A percentile compares a stretch with the other conserved stretches of the same genome.
phyloP scores from a whole-genome alignment of 2,329 filamentous ascomycete species.

The Colletotrichum tropicale region DNA sequence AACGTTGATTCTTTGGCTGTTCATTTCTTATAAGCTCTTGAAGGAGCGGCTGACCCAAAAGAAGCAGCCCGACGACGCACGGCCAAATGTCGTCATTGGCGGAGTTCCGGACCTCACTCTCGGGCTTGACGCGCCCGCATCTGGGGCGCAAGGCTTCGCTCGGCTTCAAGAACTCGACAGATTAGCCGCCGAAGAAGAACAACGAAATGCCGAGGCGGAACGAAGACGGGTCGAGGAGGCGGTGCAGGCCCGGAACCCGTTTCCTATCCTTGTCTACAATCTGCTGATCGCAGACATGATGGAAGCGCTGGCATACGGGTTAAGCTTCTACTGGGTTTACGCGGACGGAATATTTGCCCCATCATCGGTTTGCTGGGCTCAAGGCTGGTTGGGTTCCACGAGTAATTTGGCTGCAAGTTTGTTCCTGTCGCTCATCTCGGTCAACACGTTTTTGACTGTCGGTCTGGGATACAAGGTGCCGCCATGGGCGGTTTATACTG shows the following conservation, averaged over 20 bases:
- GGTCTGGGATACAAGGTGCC: conserved; percentile 53
- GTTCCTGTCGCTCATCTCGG: conserved; percentile 62
- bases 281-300: conserved; percentile 63
- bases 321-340: conserved; percentile 58
- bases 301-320: conserved; percentile 58
- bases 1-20: background rate
- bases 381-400: conserved; percentile 62
- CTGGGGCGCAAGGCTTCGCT: background rate
- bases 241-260: conserved; percentile 48
- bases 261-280: conserved; percentile 64
- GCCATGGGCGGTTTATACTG: conserved; percentile 44
- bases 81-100: background rate
- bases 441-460: conserved; percentile 61
- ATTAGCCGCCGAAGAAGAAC: background rate
- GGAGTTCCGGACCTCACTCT: background rate
- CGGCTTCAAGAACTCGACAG: background rate
- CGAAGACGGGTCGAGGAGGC: background rate
- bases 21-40: conserved; percentile 10
- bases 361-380: conserved; percentile 53
- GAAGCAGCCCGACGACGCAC: background rate
- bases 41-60: background rate
- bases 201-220: background rate
- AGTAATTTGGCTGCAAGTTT: conserved; percentile 62
- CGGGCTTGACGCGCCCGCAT: background rate
- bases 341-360: conserved; percentile 51